A percentile compares a stretch with the other conserved stretches of the same genome.
phyloP scores from a whole-genome alignment of 139 green algal species.

The Micractinium conductrix region DNA sequence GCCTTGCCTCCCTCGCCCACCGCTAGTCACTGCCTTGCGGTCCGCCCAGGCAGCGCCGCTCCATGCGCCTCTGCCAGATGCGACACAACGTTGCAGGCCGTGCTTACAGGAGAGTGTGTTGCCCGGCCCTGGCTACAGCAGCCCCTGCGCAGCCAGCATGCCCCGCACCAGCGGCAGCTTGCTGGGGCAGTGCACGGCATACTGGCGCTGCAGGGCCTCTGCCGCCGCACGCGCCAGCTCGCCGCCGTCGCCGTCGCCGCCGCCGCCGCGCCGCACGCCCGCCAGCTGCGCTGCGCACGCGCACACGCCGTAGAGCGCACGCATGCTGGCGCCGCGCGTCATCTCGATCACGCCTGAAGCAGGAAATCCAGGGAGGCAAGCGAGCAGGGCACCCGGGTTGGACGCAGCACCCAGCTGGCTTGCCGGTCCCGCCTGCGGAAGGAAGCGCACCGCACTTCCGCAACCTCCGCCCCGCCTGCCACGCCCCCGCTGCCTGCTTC shows the following conservation, averaged over 20 bases:
- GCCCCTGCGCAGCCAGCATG: constrained; percentile 54
- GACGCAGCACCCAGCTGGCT: too few relatives aligned
- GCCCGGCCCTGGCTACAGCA: constrained; percentile 5
- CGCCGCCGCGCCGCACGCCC: constrained; percentile 22
- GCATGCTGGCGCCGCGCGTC: constrained; percentile 44
- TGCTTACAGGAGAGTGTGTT: not conserved
- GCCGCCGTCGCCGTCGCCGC: constrained; percentile 9
- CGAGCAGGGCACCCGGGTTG: not conserved
- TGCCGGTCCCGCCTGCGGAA: too few relatives aligned
- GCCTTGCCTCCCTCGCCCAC: too few relatives aligned
- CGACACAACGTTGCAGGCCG: too few relatives aligned
- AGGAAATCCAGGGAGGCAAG: not conserved
- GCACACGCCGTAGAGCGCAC: constrained; percentile 65
- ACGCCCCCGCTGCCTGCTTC: too few relatives aligned
- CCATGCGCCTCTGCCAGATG: too few relatives aligned
- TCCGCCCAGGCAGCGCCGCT: too few relatives aligned
- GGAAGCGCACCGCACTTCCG: too few relatives aligned
- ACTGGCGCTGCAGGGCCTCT: constrained; percentile 64
- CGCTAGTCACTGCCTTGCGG: too few relatives aligned
- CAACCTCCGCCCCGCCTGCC: too few relatives aligned
- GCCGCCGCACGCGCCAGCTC: constrained; percentile 62
- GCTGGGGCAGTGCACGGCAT: constrained; percentile 59
- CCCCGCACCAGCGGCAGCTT: constrained; percentile 62
- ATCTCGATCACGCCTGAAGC: constrained; percentile 70
- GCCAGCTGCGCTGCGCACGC: constrained; percentile 47